These are phyloP conservation scores for Penicillium turbatum DNA, from an alignment of 495 filamentous ascomycete species.

Conservation along the genomic window DNA sequence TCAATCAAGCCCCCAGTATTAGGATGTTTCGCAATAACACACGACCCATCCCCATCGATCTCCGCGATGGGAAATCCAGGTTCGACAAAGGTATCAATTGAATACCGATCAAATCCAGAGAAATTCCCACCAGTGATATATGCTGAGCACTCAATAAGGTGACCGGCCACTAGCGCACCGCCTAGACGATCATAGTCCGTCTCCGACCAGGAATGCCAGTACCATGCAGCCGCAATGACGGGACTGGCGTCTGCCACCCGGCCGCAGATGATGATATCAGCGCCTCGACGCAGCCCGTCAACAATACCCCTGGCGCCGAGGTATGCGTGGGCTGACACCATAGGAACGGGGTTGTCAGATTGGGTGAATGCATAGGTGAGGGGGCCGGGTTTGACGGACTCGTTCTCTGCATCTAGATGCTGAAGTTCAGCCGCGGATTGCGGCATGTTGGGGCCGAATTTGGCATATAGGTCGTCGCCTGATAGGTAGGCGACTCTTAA, in stretches of 20 bases:
- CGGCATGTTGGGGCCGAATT: slow-evolving; percentile 28
- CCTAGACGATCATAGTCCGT: slow-evolving; percentile 42
- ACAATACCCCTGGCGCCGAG: slow-evolving; percentile 47
- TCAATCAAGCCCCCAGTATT: slow-evolving; percentile 23
- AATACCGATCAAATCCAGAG: slow-evolving; percentile 41
- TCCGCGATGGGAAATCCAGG: slow-evolving; percentile 40
- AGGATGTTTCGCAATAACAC: slow-evolving; percentile 28
- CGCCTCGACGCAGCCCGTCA: slow-evolving; percentile 38
- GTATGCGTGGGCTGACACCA: slow-evolving; percentile 36
- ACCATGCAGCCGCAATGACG: slow-evolving; percentile 45
- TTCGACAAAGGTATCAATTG: slow-evolving; percentile 28
- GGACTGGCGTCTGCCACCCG: slow-evolving; percentile 49
- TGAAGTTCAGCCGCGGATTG: slow-evolving; percentile 24
- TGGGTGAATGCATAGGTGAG: slow-evolving; percentile 26
- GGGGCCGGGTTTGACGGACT: slow-evolving; percentile 7
- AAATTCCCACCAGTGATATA: slow-evolving; percentile 54
- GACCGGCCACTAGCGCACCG: slow-evolving; percentile 42
- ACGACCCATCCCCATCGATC: slow-evolving; percentile 27
- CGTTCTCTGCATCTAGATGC: slow-evolving; percentile 35
- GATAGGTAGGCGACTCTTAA: slow-evolving; percentile 45
- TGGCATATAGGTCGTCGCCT: slow-evolving; percentile 41
- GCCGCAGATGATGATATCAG: slow-evolving; percentile 53
- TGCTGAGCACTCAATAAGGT: slow-evolving; percentile 50
- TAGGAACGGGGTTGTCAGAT: slow-evolving; percentile 13
- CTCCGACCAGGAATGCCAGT: slow-evolving; percentile 41